Evolutionary conservation across 2,329 filamentous ascomycete species (phyloP).

Genomic region (Leptographium lundbergii): DNA sequence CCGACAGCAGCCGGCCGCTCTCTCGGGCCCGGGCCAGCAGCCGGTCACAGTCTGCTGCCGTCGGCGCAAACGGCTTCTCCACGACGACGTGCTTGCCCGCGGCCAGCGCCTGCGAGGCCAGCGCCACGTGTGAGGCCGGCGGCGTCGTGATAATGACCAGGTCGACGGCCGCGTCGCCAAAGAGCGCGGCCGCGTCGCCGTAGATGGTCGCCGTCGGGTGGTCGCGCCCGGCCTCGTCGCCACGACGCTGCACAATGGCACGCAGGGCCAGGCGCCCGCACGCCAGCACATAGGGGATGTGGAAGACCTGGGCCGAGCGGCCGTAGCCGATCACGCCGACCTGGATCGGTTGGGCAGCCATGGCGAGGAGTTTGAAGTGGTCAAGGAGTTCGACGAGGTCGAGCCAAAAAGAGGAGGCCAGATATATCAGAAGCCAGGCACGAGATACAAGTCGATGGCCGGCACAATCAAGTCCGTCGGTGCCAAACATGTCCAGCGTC

Average conservation of each 20-base stretch:
- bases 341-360: constrained; percentile 10
- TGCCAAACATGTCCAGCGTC: no score
- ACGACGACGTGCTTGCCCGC: constrained; percentile 66
- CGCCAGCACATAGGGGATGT: constrained; percentile 63
- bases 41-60: constrained; percentile 50
- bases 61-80: constrained; percentile 75
- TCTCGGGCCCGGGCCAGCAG: constrained; percentile 44
- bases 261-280: constrained; percentile 55
- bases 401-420: no score
- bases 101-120: constrained; percentile 52
- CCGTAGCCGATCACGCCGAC: constrained; percentile 22
- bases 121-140: constrained; percentile 55
- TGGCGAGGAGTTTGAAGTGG: neutral
- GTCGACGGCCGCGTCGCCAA: constrained; percentile 53
- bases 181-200: constrained; percentile 46
- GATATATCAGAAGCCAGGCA: neutral
- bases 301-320: constrained; percentile 64
- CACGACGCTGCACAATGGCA: constrained; percentile 61
- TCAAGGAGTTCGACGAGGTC: neutral
- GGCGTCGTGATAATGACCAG: constrained; percentile 61
- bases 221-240: constrained; percentile 56
- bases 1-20: constrained; percentile 41
- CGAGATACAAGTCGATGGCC: no score
- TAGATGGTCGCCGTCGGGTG: constrained; percentile 53
- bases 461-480: neutral